phyloP scores from a whole-genome alignment of 768 basidiomycete genomes.

The Russula olivacea region DNA sequence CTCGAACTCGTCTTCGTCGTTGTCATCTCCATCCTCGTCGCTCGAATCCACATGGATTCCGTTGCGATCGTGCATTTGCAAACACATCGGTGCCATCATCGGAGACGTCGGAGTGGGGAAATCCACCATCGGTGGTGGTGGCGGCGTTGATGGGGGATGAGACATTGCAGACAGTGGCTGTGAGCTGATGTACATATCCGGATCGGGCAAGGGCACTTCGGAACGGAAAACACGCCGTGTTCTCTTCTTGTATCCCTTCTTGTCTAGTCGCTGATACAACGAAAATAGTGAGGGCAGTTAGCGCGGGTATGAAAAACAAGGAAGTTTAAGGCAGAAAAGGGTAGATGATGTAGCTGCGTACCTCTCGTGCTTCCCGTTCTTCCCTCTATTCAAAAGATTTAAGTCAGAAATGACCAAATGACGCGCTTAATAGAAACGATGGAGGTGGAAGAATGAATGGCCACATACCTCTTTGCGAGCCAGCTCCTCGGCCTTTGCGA shows the following conservation, averaged over 20 bases:
- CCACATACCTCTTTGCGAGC: constrained; percentile 53
- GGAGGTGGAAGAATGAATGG: background rate
- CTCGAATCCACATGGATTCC: constrained; percentile 24
- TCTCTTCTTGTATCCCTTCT: constrained; percentile 24
- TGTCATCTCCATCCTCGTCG: constrained; percentile 25
- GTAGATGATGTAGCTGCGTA: constrained; percentile 14
- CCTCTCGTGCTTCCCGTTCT: constrained; percentile 23
- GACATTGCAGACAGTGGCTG: background rate
- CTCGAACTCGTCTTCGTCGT: constrained; percentile 38
- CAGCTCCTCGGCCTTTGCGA: constrained; percentile 51
- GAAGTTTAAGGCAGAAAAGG: background rate
- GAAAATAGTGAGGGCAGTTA: constrained; percentile 9
- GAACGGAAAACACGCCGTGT: constrained; percentile 11
- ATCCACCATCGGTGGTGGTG: constrained; percentile 5
- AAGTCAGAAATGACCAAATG: constrained; percentile 20
- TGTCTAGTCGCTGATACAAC: constrained; percentile 26
- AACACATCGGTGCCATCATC: background rate
- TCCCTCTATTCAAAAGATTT: constrained; percentile 17
- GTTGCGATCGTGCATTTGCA: constrained; percentile 9
- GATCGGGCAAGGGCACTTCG: constrained; percentile 6
- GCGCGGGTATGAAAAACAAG: constrained; percentile 7
- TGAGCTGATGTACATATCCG: constrained; percentile 12
- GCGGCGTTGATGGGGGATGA: background rate
- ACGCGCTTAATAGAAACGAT: constrained; percentile 12
- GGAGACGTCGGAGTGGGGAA: constrained; percentile 19